Conservation (phyloP, 2,329 filamentous ascomycete genomes). For the Penicillium capsulatum region DNA sequence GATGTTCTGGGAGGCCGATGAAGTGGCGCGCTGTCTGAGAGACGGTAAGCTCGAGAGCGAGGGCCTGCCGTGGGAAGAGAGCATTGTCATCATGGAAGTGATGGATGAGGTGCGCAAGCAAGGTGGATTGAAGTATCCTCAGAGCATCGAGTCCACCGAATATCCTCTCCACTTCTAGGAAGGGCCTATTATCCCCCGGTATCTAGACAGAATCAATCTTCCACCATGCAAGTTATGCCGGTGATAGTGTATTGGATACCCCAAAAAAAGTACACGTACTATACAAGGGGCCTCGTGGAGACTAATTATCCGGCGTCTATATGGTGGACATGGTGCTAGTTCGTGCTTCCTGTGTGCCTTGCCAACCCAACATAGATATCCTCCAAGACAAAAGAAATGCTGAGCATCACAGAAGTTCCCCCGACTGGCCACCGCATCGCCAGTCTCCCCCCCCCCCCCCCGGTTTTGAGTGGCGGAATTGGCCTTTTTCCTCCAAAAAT, state of each 20-base stretch:
- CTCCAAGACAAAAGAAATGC: constrained; percentile 20
- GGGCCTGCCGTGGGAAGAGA: constrained; percentile 68
- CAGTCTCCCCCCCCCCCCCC: constrained; percentile 8
- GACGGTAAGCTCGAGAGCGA: constrained; percentile 75
- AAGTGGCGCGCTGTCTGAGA: constrained; percentile 67
- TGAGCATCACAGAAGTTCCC: constrained; percentile 9
- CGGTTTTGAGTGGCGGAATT: constrained; percentile 49
- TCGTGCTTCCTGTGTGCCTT: constrained; percentile 13
- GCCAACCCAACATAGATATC: constrained; percentile 11
- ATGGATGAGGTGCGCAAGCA: constrained; percentile 67
- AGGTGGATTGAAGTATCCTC: constrained; percentile 59
- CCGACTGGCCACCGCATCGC: constrained; percentile 9
- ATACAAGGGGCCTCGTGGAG: constrained; percentile 29
- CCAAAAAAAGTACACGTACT: constrained; percentile 26
- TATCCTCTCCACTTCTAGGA: constrained; percentile 47
- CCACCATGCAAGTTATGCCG: constrained; percentile 3
- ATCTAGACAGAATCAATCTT: not conserved
- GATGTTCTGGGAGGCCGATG: constrained; percentile 87
- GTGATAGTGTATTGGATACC: constrained; percentile 19
- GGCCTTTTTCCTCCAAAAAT: not conserved
- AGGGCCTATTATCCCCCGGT: not conserved
- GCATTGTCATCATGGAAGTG: constrained; percentile 76
- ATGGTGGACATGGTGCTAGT: constrained; percentile 16
- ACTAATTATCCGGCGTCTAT: constrained; percentile 21
- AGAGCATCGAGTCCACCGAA: constrained; percentile 60